Conservation (phyloP, 2,329 filamentous ascomycete species). For the Botrytis porri region DNA sequence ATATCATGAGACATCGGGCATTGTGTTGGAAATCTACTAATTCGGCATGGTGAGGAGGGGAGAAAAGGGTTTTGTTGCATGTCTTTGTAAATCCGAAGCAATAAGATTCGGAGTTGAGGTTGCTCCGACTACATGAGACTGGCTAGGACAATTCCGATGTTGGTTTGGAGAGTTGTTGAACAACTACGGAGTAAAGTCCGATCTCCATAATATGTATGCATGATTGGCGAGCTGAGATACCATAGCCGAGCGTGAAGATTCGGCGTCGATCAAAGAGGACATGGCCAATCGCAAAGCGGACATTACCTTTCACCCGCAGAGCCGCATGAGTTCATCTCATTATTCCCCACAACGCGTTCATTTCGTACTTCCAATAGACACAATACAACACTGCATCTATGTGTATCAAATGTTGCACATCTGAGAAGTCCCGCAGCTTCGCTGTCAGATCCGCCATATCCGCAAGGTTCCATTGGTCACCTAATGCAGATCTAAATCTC, state of each 20-base stretch:
- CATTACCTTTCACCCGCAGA: neutral
- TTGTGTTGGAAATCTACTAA: neutral
- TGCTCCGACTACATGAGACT: neutral
- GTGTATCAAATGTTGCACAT: neutral
- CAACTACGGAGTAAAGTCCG: neutral
- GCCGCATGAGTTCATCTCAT: neutral
- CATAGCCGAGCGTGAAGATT: neutral
- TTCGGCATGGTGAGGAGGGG: neutral
- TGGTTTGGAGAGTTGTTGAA: neutral
- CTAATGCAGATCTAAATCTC: neutral
- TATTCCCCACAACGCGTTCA: neutral
- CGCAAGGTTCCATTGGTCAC: neutral
- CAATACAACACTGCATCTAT: neutral
- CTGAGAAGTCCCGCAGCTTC: neutral
- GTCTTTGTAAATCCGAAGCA: neutral
- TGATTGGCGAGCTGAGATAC: neutral
- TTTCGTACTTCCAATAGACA: neutral
- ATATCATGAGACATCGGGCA: neutral
- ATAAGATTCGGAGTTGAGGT: neutral
- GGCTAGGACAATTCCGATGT: neutral
- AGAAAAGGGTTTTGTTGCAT: neutral
- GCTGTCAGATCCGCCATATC: neutral
- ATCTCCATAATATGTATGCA: neutral
- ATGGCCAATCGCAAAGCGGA: neutral
- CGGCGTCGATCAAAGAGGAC: neutral